Percentiles rank a stretch among this genome's conserved stretches.
Conservation (phyloP, 176 grass and related monocot species). For the Ensete glaucum region DNA sequence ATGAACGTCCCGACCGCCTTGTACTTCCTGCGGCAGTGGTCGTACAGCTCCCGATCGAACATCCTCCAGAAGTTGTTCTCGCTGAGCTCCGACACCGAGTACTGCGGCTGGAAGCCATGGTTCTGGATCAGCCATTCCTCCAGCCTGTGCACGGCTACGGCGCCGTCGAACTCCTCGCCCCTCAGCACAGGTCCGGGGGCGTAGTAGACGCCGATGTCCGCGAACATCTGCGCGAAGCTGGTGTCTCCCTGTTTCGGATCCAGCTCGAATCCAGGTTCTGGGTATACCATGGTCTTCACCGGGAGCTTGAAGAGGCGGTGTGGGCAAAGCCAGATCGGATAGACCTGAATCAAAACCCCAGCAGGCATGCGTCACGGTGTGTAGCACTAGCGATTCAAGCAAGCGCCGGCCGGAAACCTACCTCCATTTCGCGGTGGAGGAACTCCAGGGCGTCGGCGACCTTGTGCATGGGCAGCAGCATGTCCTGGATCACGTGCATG, state of each 20-base stretch:
- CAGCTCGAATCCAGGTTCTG: slow-evolving; percentile 65
- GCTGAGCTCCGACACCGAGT: slow-evolving; percentile 64
- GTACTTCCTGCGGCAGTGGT: slow-evolving; percentile 63
- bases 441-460: slow-evolving; percentile 76
- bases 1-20: slow-evolving; percentile 71
- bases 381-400: no score
- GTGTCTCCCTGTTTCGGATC: slow-evolving; percentile 81
- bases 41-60: slow-evolving; percentile 74
- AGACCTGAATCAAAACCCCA: slow-evolving; percentile 31
- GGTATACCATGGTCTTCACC: slow-evolving; percentile 76
- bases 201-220: slow-evolving; percentile 72
- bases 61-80: slow-evolving; percentile 98
- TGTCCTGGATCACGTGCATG: slow-evolving; percentile 83
- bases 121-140: slow-evolving; percentile 90
- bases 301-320: slow-evolving; percentile 85
- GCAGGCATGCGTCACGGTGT: neutral
- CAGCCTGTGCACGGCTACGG: slow-evolving; percentile 40
- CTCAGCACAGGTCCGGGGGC: slow-evolving; percentile 44
- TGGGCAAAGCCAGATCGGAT: slow-evolving; percentile 78
- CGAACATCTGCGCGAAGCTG: slow-evolving; percentile 71
- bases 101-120: slow-evolving; percentile 86
- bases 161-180: slow-evolving; percentile 60
- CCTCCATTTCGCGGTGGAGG: slow-evolving; percentile 74
- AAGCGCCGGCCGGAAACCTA: neutral
- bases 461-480: slow-evolving; percentile 75